Conservation (phyloP, 371 early-diverging fungal genomes). For the Zychaea mexicana region DNA sequence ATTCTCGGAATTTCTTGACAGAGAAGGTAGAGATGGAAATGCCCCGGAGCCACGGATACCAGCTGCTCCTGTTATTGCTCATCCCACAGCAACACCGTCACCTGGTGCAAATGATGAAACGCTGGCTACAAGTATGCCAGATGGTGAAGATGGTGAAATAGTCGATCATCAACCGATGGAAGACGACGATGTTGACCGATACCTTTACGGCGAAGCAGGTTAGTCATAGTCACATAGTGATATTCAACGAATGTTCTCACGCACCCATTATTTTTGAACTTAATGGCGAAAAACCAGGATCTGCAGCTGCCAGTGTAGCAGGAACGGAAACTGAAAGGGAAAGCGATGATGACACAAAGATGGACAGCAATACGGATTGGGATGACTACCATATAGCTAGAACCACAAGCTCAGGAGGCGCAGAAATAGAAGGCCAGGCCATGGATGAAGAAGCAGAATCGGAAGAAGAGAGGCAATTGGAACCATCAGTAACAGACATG, state of each 20-base stretch:
- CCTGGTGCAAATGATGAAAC: not conserved
- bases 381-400: not conserved
- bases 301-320: not conserved
- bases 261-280: too few species aligned
- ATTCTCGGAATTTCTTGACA: slow-evolving; percentile 17
- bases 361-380: not conserved
- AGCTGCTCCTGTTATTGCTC: not conserved
- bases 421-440: not conserved
- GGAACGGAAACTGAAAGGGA: not conserved
- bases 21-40: not conserved
- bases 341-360: not conserved
- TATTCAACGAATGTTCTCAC: too few species aligned
- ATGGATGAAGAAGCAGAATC: not conserved
- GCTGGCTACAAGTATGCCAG: not conserved
- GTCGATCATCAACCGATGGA: slow-evolving; percentile 7
- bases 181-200: slow-evolving; percentile 37
- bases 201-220: slow-evolving; percentile 34
- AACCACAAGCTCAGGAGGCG: not conserved
- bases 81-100: slow-evolving; percentile 12
- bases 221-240: too few species aligned
- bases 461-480: not conserved
- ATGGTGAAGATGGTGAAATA: not conserved
- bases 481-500: not conserved
- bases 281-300: not conserved
- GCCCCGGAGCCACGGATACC: not conserved